Evolutionary conservation across 2,329 filamentous ascomycete genomes (phyloP), one percentile per base, ranked within the genome.

Genomic region (Ceratocystiopsis sp.): DNA sequence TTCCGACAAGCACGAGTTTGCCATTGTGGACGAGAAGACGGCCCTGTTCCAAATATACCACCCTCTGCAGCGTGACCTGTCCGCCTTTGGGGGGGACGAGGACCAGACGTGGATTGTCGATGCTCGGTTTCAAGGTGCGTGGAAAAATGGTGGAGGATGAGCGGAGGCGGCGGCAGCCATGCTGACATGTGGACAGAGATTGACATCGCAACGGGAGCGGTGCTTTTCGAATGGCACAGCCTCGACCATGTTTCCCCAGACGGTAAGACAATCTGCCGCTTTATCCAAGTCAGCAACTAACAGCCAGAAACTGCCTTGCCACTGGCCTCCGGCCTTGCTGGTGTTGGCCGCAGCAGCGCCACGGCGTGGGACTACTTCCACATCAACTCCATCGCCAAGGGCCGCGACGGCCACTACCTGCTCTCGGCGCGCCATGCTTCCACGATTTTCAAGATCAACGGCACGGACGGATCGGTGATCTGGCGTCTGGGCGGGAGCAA

Each of bases 221-320:
- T 77, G 4, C 47, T 75, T 12, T 77, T 76, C 48, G 71, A 77
- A 49, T 77, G 73, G 73, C 63, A 62, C 29, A 69, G 67, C 48
- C 56, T 75, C 11, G 69, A 75, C 45, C 68, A 75, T 53, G 60
- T 73, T n/a, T 59, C 63, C 37, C 69, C 68, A 2, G 60, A 63
- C 36, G 63, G 67, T 60, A 59, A 53, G 53, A 57, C 48, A 49
- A 12, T 4, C 14, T 12, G 11, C 4, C 21, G 2, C 15, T 10
- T 35, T 18, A 38, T 15, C 37, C 10, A 14, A 25, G 15, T 21
- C 33, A 14, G 3, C 9, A 10, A 7, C 36, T 42, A 17, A 38
- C 37, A 3, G 8, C 11, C 19, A 47, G 42, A 40, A 18, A 37
- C 41, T 0, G 41, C 34, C 6, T 56, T 69, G 12, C 61, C 63